Evolutionary conservation across 768 basidiomycete species (phyloP).

Genomic region (Lactarius indigo): DNA sequence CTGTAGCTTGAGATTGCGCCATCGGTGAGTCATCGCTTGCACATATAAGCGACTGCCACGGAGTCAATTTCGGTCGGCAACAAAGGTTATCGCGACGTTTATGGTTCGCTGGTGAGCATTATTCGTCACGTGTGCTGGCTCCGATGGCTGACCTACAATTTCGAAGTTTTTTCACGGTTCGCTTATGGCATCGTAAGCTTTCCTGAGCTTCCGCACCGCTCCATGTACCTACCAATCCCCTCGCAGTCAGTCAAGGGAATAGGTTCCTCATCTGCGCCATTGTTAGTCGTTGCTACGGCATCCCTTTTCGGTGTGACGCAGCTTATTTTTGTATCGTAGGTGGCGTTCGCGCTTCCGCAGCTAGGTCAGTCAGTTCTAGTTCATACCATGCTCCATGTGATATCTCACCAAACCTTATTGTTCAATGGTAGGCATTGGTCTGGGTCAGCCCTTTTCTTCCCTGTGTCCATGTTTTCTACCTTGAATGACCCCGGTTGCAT

Average conservation of each 20-base stretch:
- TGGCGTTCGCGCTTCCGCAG: constrained; percentile 4
- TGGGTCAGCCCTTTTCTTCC: neutral
- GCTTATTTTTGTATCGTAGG: neutral
- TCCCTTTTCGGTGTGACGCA: neutral
- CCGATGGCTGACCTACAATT: neutral
- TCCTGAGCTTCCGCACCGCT: too few relatives aligned
- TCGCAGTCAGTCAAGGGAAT: neutral
- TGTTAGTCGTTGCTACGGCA: neutral
- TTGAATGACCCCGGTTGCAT: neutral
- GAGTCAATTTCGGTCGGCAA: neutral
- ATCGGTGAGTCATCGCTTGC: neutral
- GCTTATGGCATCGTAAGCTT: constrained; percentile 15
- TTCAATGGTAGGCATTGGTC: constrained; percentile 4
- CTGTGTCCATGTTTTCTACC: neutral
- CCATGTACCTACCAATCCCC: neutral
- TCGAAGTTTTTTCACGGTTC: constrained; percentile 12
- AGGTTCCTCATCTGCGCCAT: neutral
- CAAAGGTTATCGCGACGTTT: constrained; percentile 12
- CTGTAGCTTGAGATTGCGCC: constrained; percentile 15
- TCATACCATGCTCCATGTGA: neutral
- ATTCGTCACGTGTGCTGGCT: neutral
- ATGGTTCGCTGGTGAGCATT: constrained; percentile 11
- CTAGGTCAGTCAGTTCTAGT: constrained; percentile 2
- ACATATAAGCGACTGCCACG: neutral
- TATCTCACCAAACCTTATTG: neutral